These are phyloP conservation scores for Trichoderma polysporum DNA, from an alignment of 2,329 filamentous ascomycete species.

Conservation along the genomic window DNA sequence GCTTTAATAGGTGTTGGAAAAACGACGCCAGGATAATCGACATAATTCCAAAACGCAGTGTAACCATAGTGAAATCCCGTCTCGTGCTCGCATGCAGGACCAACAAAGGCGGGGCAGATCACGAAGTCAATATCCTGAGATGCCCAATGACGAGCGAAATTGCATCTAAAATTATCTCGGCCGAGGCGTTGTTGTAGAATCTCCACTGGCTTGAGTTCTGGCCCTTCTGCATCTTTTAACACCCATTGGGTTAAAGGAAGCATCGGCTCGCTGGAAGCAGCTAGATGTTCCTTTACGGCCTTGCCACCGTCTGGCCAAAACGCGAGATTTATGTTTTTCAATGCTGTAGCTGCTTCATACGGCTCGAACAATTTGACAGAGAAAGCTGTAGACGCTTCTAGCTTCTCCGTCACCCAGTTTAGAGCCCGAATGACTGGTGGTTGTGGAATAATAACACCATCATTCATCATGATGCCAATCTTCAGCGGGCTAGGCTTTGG, in stretches of 20 bases:
- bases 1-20: slow-evolving; percentile 30
- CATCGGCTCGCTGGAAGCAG: slow-evolving; percentile 30
- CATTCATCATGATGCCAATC: slow-evolving; percentile 44
- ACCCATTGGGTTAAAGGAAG: slow-evolving; percentile 30
- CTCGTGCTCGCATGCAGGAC: slow-evolving; percentile 25
- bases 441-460: slow-evolving; percentile 39
- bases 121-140: slow-evolving; percentile 34
- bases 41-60: slow-evolving; percentile 35
- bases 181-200: not conserved
- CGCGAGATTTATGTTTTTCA: slow-evolving; percentile 20
- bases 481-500: slow-evolving; percentile 27
- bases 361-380: slow-evolving; percentile 23
- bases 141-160: slow-evolving; percentile 6
- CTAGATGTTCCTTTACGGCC: slow-evolving; percentile 21
- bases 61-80: slow-evolving; percentile 31
- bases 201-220: not conserved
- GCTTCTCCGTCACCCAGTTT: slow-evolving; percentile 33
- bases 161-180: not conserved
- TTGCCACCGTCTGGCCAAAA: slow-evolving; percentile 32
- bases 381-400: slow-evolving; percentile 20
- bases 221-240: slow-evolving; percentile 22
- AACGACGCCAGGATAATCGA: slow-evolving; percentile 31
- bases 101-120: slow-evolving; percentile 30
- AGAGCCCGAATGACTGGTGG: slow-evolving; percentile 39
- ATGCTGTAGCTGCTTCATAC: slow-evolving; percentile 18